phyloP scores from a whole-genome alignment of 805 yeast genomes.

The Schwanniomyces polymorphus region DNA sequence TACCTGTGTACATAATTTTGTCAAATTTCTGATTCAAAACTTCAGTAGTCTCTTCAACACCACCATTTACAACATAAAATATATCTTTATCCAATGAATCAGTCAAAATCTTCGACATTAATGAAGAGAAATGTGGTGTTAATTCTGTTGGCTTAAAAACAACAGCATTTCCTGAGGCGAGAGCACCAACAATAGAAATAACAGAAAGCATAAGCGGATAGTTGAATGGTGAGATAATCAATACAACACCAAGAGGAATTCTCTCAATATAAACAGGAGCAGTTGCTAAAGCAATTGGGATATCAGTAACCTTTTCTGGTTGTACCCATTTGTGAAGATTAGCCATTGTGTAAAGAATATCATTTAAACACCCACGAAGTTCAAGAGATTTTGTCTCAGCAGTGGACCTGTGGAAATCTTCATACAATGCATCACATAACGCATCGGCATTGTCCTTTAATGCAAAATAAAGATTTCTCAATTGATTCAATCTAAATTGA shows the following conservation, averaged over 20 bases:
- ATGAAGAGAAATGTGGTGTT: conserved; percentile 59
- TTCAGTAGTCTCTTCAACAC: conserved; percentile 56
- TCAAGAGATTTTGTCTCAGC: conserved; percentile 67
- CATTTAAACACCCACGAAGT: conserved; percentile 48
- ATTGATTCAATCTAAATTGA: conserved; percentile 57
- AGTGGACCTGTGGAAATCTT: conserved; percentile 67
- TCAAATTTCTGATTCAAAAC: conserved; percentile 69
- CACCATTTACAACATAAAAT: conserved; percentile 72
- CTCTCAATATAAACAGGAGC: conserved; percentile 32
- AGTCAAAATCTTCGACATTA: conserved; percentile 56
- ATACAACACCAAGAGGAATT: conserved; percentile 60
- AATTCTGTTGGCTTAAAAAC: conserved; percentile 75
- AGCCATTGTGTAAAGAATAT: conserved; percentile 58
- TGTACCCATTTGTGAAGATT: conserved; percentile 62
- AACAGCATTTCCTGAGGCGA: conserved; percentile 84
- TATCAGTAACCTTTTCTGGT: conserved; percentile 41
- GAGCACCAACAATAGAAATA: conserved; percentile 71
- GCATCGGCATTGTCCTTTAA: conserved; percentile 56
- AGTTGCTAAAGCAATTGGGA: conserved; percentile 35
- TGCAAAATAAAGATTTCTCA: conserved; percentile 66
- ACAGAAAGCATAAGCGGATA: conserved; percentile 69
- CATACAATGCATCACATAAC: conserved; percentile 55
- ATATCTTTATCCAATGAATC: conserved; percentile 56
- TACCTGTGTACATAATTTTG: conserved; percentile 86
- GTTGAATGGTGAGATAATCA: conserved; percentile 79